These are phyloP conservation scores for Cylindrotheca closterium DNA, from an alignment of 108 stramenopile species.

Conservation along the genomic window DNA sequence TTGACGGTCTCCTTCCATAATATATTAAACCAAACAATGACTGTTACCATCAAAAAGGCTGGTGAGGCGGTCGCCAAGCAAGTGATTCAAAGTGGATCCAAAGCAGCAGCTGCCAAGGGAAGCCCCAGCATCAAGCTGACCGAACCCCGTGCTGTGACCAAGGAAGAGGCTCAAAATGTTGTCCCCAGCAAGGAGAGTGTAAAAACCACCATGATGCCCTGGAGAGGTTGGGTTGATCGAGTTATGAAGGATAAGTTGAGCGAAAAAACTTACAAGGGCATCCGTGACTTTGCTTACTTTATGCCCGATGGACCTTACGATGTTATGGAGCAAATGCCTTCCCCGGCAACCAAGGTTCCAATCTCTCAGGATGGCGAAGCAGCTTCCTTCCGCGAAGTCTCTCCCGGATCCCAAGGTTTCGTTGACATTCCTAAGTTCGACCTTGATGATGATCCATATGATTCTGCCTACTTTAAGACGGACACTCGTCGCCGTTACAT, in stretches of 20 bases:
- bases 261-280: conserved; percentile 43
- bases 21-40: no score
- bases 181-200: conserved; percentile 43
- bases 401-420: conserved; percentile 78
- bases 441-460: conserved; percentile 75
- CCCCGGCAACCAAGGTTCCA: conserved; percentile 45
- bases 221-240: conserved; percentile 81
- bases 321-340: conserved; percentile 54
- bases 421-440: conserved; percentile 58
- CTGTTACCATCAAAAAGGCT: conserved; percentile 36
- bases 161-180: conserved; percentile 47
- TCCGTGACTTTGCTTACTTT: conserved; percentile 58
- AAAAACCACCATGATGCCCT: conserved; percentile 80
- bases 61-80: conserved; percentile 34
- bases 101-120: conserved; percentile 8
- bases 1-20: no score
- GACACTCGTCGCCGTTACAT: conserved; percentile 79
- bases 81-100: conserved; percentile 4
- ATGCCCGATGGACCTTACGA: conserved; percentile 61
- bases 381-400: conserved; percentile 68
- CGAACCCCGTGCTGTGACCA: conserved; percentile 43
- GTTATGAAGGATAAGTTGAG: conserved; percentile 64
- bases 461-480: conserved; percentile 79
- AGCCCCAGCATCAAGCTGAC: conserved; percentile 11
- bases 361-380: conserved; percentile 56